Base-by-base conservation (phyloP, 179 eudicot genomes). In the Beta lomatogona region DNA sequence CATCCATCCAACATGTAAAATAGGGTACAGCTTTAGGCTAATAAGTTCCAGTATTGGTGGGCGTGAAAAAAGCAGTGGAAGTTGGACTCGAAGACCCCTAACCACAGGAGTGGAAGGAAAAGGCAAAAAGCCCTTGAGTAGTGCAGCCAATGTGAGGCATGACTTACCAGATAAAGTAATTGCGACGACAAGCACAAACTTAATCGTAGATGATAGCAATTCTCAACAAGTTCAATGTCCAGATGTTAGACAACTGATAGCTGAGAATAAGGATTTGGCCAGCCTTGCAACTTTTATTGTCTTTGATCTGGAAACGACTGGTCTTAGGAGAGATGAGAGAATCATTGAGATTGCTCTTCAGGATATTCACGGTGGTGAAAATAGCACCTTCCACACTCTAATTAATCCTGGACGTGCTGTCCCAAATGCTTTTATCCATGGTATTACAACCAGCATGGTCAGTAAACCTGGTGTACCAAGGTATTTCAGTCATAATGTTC, bases 281-380 rank as follows among this genome's bases (percentile, higher is more conserved):
- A 82, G 83, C 71, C 91, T 77, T 66, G 80, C 84, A 22, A 90
- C 98, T 14, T 71, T 88, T 73, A 87, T 95, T 58, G 89, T 88
- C 41, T 89, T 95, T 74, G 99, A 95, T 86, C 87, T 92, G 71
- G 99, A 95, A 83, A 95, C 98, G 65, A 90, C 98, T 77, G 98
- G 99, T 59, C 77, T 93, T 44, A 78, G 85, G 57, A 91, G 95
- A 80, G 85, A 73, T 41, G 93, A 85, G 46, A 80, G 95, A 78
- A 91, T 95, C 10, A 89, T 95, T 71, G 99, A 95, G 90, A 90
- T 95, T 80, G 99, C 97, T 19, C 76, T 91, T 67, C 90, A 82
- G 86, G 98, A 92, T 86, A 90, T 95, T 63, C 76, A 53, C 25
- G 99, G 99, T 21, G 99, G 98, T 63, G 86, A 85, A 80, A 89